Evolutionary conservation across 2,329 filamentous ascomycete species (phyloP).

Genomic region (Hypoxylon sp.): DNA sequence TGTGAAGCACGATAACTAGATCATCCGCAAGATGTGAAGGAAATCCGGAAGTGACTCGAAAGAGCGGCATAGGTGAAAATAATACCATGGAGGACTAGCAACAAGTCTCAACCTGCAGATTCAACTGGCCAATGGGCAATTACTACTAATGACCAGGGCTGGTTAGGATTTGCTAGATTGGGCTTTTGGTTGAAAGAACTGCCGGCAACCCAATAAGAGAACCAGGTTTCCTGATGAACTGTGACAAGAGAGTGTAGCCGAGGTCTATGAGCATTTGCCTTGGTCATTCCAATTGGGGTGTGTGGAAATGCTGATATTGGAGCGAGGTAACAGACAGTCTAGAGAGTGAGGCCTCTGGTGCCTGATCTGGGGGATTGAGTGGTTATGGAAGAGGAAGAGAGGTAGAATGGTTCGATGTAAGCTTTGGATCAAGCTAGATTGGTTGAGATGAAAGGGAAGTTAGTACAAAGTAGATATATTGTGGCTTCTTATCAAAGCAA

Average conservation of each 20-base stretch:
- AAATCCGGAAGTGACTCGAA: background rate
- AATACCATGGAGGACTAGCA: background rate
- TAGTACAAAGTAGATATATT: background rate
- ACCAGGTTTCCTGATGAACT: background rate
- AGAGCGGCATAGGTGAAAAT: background rate
- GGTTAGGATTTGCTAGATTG: background rate
- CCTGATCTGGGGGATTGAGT: background rate
- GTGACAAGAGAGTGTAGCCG: background rate
- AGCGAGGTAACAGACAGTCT: background rate
- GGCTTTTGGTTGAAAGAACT: background rate
- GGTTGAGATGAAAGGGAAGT: background rate
- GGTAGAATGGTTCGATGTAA: background rate
- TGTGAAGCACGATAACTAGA: background rate
- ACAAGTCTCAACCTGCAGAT: background rate
- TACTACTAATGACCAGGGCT: background rate
- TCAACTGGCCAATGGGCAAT: background rate
- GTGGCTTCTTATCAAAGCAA: background rate
- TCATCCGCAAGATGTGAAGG: background rate
- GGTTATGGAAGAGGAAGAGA: background rate
- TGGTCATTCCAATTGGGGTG: background rate
- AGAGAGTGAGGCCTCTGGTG: background rate
- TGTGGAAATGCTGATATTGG: constrained; percentile 1
- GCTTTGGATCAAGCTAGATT: background rate
- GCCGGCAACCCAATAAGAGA: background rate
- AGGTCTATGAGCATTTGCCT: background rate